These are phyloP conservation scores for Glycine soja DNA, from an alignment of 306 rosid species.

Conservation along the genomic window DNA sequence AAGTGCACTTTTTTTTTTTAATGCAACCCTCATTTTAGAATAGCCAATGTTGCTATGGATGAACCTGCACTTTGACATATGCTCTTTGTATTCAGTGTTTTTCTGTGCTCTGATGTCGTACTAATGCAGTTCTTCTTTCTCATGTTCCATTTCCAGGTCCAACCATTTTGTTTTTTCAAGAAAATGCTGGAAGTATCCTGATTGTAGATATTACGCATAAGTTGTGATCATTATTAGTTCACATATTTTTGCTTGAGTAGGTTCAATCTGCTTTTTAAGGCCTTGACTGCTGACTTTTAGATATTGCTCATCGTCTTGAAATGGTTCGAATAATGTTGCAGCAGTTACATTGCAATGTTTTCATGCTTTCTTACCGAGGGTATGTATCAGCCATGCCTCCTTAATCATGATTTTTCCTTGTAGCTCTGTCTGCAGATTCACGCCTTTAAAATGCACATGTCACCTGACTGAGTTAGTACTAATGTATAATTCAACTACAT, in stretches of 20 bases:
- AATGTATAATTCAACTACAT: slow-evolving; percentile 41
- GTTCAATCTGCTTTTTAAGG: slow-evolving; percentile 46
- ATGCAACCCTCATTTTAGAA: background rate
- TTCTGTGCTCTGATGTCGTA: background rate
- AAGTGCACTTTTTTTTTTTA: background rate
- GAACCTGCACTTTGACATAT: background rate
- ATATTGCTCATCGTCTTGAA: slow-evolving; percentile 99
- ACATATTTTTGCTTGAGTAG: slow-evolving; percentile 31
- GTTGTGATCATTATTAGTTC: slow-evolving; percentile 35
- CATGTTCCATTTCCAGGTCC: slow-evolving; percentile 76
- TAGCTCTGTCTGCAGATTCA: slow-evolving; percentile 10
- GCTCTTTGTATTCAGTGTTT: slow-evolving; percentile 18
- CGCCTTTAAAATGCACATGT: slow-evolving; percentile 21
- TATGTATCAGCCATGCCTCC: slow-evolving; percentile 43
- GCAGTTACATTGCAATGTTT: slow-evolving; percentile 84
- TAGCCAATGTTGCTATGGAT: slow-evolving; percentile 10
- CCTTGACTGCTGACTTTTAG: slow-evolving; percentile 80
- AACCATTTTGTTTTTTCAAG: slow-evolving; percentile 94
- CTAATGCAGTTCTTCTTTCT: slow-evolving; percentile 43
- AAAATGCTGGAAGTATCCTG: slow-evolving; percentile 99
- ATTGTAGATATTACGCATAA: slow-evolving; percentile 35
- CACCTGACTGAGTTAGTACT: slow-evolving; percentile 41
- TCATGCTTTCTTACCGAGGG: slow-evolving; percentile 99
- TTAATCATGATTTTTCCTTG: slow-evolving; percentile 24
- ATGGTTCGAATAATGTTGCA: slow-evolving; percentile 94